Evolutionary conservation across 805 yeast genomes (phyloP).

Genomic region (Barnettozyma sucrosica): DNA sequence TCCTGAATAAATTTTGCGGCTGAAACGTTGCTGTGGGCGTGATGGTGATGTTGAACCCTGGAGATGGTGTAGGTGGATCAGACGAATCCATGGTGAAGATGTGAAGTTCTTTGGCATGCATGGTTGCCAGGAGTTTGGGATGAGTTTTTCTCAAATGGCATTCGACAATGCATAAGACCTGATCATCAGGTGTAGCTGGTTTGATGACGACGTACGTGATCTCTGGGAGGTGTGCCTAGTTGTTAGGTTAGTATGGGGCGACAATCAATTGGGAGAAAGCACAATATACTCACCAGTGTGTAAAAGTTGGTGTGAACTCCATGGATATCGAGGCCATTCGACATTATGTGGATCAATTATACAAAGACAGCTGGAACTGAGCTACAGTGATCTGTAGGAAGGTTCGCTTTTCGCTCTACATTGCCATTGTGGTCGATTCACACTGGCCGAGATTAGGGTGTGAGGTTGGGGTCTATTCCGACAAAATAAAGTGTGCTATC

Average conservation of each 20-base stretch:
- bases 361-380: no score
- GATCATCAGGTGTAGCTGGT: slow-evolving; percentile 28
- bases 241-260: not conserved
- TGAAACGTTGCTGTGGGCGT: slow-evolving; percentile 14
- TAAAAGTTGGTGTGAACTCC: slow-evolving; percentile 18
- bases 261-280: not conserved
- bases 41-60: slow-evolving; percentile 14
- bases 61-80: slow-evolving; percentile 29
- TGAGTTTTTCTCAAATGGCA: slow-evolving; percentile 30
- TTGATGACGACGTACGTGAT: slow-evolving; percentile 17
- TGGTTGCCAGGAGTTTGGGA: slow-evolving; percentile 32
- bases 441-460: not conserved
- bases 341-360: not conserved
- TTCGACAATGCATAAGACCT: slow-evolving; percentile 38
- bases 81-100: slow-evolving; percentile 35
- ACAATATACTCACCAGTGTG: slow-evolving; percentile 18
- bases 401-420: not conserved
- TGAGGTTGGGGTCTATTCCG: not conserved
- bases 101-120: slow-evolving; percentile 39
- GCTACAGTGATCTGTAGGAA: not conserved
- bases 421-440: not conserved
- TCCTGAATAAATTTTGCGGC: slow-evolving; percentile 16
- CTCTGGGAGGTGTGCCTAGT: slow-evolving; percentile 12
- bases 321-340: slow-evolving; percentile 15
- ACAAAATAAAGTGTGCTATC: not conserved